Base-by-base conservation (phyloP, 2,329 filamentous ascomycete species). In the Sporothrix mexicana region DNA sequence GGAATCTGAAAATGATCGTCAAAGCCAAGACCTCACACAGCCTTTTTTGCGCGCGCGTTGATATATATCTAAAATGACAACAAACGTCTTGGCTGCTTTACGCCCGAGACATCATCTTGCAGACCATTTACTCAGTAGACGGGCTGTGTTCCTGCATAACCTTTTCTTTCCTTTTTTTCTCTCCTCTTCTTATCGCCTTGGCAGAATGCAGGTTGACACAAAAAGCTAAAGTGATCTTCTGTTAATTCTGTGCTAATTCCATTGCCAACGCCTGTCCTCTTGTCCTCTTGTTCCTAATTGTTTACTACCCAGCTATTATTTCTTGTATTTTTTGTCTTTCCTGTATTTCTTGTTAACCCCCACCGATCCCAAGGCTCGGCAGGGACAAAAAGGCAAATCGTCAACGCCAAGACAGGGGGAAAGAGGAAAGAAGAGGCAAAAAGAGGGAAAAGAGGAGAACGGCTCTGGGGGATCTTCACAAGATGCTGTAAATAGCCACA, bases 391-490 rank as follows among this genome's bases (percentile, higher is more conserved):
- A 67, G 20, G 64, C 6, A 67, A 51, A 51, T 51, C 45, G 8
- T 36, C 45, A 51, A 36, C 45, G 64, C 64, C 64, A 67, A 67
- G 64, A 67, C 64, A 30, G 25, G 23, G 25, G 57, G 13, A 61
- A 41, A 10, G 30, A 36, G 30, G 30, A 7, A 36, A 36, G 7
- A 36, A 36, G 30, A 7, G 7, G 30, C 4, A 7, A 36, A 36
- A 36, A 36, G 30, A 36, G 7, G 7, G 30, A 36, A 36, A 61
- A 41, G 57, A 25, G 51, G 51, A 36, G 30, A 36, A 36, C 30
- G 30, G 30, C 30, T 2, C 51, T 55, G 51, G 51, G 51, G 51
- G 15, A 55, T 36, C 30, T 36, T 36, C 30, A 36, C 30, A 4
- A 36, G 30, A 36, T 36, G 47, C 15, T 15, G 23, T 30, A 15